These are phyloP conservation scores for Mesotaenium endlicherianum DNA, from an alignment of 139 green algal genomes.

Conservation along the genomic window DNA sequence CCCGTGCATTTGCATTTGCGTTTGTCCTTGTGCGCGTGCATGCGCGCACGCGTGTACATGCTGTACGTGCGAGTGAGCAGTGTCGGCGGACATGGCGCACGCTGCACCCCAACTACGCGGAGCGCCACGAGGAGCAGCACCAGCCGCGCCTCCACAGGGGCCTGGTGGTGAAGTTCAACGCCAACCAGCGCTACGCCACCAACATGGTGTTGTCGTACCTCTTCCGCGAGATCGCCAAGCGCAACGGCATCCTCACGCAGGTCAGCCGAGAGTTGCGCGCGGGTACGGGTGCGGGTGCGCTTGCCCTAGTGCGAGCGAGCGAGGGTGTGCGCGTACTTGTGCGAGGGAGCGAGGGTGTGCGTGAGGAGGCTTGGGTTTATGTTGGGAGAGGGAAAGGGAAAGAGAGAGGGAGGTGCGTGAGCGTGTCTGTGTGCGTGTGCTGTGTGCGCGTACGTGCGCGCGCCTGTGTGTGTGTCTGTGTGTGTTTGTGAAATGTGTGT, in stretches of 20 bases:
- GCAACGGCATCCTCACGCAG: constrained; percentile 66
- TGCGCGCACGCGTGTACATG: not conserved
- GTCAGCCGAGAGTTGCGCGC: no score
- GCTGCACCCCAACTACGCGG: constrained; percentile 92
- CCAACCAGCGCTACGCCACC: constrained; percentile 93
- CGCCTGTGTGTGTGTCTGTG: no score
- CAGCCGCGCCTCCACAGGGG: constrained; percentile 61
- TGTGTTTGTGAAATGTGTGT: no score
- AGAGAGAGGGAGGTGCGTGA: no score
- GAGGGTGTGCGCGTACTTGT: no score
- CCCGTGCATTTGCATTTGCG: not conserved
- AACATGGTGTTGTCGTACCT: constrained; percentile 76
- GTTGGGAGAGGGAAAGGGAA: no score
- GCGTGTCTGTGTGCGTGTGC: no score
- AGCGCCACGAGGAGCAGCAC: constrained; percentile 57
- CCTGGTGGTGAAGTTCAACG: constrained; percentile 92
- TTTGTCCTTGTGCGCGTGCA: not conserved
- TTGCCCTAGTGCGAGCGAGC: no score
- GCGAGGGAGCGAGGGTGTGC: no score
- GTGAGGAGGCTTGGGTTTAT: no score
- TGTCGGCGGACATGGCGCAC: constrained; percentile 94
- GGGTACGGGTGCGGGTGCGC: no score
- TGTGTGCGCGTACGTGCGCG: no score
- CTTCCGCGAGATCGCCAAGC: constrained; percentile 75
- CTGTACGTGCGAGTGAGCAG: not conserved